Evolutionary conservation across 176 grass and related monocot species (phyloP).

Genomic region (Triticum dicoccoides): DNA sequence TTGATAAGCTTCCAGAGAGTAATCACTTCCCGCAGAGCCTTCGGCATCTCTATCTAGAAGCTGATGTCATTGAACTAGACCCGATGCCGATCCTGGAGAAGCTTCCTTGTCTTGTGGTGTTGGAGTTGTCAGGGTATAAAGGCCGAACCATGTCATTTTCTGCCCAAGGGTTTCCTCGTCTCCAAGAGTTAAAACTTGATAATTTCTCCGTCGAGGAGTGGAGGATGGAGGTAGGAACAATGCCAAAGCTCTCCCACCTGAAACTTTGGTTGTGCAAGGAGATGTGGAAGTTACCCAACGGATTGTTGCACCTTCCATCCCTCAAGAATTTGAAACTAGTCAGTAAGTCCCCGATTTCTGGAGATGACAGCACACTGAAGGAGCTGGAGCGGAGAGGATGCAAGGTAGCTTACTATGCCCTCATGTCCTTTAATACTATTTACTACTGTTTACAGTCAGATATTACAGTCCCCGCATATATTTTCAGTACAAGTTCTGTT

Average conservation of each 20-base stretch:
- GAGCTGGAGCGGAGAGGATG: neutral
- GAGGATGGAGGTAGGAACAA: neutral
- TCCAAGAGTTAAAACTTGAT: neutral
- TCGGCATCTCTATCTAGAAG: neutral
- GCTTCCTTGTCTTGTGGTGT: constrained; percentile 18
- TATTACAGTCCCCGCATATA: neutral
- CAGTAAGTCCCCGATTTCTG: neutral
- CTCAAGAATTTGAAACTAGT: neutral
- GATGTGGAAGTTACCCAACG: neutral
- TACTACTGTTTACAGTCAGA: neutral
- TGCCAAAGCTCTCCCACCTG: constrained; percentile 21
- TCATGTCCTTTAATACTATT: neutral
- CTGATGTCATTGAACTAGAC: neutral
- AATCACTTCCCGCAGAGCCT: constrained; percentile 1
- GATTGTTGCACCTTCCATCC: neutral
- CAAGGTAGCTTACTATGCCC: neutral
- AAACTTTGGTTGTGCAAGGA: accelerated
- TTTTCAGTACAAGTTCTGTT: neutral
- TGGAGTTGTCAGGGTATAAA: neutral
- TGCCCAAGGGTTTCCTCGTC: neutral
- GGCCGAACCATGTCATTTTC: neutral
- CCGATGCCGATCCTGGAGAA: constrained; percentile 25
- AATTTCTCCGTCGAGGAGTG: neutral
- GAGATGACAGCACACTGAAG: neutral
- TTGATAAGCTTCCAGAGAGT: neutral